A percentile compares a stretch with the other conserved stretches of the same genome.
These are phyloP conservation scores for Fusarium sp. DNA, from an alignment of 2,329 filamentous ascomycete genomes.

Conservation along the genomic window DNA sequence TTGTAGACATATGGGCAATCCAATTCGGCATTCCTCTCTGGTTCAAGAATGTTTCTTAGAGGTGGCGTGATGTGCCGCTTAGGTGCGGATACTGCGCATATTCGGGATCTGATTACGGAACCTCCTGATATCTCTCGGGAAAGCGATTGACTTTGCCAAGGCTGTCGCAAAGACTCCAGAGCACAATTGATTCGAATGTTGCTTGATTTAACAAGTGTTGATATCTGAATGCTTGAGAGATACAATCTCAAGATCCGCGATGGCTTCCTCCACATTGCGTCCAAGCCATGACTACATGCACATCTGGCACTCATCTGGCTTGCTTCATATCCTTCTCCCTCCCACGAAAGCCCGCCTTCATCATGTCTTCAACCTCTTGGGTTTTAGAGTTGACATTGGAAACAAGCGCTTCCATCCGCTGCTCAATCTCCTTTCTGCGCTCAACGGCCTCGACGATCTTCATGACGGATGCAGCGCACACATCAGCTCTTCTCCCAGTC, in stretches of 20 bases:
- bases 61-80: conserved; percentile 36
- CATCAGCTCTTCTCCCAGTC: conserved; percentile 26
- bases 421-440: conserved; percentile 42
- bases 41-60: background rate
- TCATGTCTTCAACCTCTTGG: conserved; percentile 43
- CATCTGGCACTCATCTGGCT: background rate
- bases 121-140: background rate
- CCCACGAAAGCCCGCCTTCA: conserved; percentile 43
- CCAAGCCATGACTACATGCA: background rate
- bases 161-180: background rate
- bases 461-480: conserved; percentile 24
- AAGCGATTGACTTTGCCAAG: background rate
- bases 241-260: background rate
- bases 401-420: conserved; percentile 41
- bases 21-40: conserved; percentile 38
- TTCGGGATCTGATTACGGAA: background rate
- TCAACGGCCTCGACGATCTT: conserved; percentile 38
- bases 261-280: background rate
- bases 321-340: conserved; percentile 40
- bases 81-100: background rate
- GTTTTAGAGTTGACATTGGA: conserved; percentile 29
- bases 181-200: background rate
- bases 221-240: background rate
- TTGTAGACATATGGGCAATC: conserved; percentile 40
- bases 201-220: background rate